These are phyloP conservation scores for Penicillium fuscoglaucum DNA, from an alignment of 2,329 filamentous ascomycete genomes.

Conservation along the genomic window DNA sequence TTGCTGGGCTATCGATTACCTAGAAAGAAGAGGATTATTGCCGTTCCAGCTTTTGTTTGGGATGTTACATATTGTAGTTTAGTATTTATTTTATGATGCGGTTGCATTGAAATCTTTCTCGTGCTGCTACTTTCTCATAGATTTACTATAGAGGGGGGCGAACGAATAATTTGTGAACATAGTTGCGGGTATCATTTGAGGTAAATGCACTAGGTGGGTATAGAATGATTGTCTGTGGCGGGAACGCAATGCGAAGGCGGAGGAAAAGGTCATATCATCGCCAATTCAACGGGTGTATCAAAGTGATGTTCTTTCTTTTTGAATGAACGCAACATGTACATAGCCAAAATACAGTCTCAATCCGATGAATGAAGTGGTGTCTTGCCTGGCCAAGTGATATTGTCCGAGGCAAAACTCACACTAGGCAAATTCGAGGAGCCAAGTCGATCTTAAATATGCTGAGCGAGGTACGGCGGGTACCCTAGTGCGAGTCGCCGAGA, in stretches of 20 bases:
- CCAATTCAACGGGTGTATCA: background rate
- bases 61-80: conserved; percentile 8
- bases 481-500: background rate
- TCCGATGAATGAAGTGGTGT: background rate
- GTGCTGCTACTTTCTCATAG: background rate
- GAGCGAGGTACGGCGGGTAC: background rate
- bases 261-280: background rate
- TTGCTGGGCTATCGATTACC: conserved; percentile 1
- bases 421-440: background rate
- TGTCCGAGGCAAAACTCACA: background rate
- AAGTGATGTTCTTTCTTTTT: background rate
- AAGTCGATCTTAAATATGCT: background rate
- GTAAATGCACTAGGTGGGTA: background rate
- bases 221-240: background rate
- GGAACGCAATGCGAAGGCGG: background rate
- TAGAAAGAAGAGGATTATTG: background rate
- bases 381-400: background rate
- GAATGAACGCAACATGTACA: background rate
- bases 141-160: background rate
- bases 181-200: background rate
- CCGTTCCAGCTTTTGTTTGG: background rate
- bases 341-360: background rate
- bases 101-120: background rate
- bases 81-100: background rate
- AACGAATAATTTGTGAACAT: background rate